phyloP scores from a whole-genome alignment of 495 filamentous ascomycete species.

The Podospora conica region DNA sequence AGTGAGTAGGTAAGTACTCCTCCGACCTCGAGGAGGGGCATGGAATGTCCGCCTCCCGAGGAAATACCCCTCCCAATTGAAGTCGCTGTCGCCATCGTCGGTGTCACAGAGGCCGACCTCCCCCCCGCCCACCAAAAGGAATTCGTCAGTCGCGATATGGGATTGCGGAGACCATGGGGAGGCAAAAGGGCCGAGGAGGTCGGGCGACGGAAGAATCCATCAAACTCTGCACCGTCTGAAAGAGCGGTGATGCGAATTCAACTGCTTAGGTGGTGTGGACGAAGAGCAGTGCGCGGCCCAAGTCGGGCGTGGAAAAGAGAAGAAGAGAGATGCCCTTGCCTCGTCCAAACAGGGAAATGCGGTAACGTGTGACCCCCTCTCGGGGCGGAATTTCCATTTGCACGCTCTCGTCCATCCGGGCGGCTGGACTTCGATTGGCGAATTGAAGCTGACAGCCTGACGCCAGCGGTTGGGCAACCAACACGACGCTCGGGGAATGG shows the following conservation, averaged over 20 bases:
- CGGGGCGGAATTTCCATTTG: not conserved
- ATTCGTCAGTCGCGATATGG: not conserved
- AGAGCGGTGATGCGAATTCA: not conserved
- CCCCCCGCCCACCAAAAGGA: not conserved
- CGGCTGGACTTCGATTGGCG: not conserved
- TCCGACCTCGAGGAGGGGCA: not conserved
- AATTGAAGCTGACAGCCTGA: not conserved
- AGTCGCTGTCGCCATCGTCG: not conserved
- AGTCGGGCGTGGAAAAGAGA: not conserved
- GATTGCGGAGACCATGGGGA: not conserved
- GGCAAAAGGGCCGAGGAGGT: not conserved
- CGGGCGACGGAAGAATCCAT: not conserved
- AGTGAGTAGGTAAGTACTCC: no score
- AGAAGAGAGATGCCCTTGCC: not conserved
- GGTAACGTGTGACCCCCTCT: not conserved
- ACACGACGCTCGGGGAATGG: not conserved
- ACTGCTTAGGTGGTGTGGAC: not conserved
- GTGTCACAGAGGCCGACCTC: not conserved
- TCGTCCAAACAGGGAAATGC: not conserved
- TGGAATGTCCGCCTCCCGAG: not conserved
- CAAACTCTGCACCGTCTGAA: not conserved
- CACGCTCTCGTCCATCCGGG: not conserved
- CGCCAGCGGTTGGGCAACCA: not conserved
- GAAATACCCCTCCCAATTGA: not conserved
- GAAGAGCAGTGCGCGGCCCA: not conserved